Evolutionary conservation across 352 stramenopile genomes (phyloP).

Genomic region (Globisporangium lucens): DNA sequence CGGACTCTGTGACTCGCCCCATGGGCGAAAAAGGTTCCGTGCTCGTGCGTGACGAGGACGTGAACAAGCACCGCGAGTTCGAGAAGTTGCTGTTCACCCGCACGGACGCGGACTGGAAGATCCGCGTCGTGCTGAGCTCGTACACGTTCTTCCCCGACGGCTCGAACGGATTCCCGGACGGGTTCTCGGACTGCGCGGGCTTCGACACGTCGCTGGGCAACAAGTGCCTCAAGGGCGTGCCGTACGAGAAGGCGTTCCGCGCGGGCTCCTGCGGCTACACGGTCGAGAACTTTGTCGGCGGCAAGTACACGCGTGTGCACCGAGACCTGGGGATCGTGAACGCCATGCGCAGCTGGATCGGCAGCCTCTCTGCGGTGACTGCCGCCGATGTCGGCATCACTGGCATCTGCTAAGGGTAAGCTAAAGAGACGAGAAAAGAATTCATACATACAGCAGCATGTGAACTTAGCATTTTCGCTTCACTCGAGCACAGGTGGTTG

Average conservation of each 20-base stretch:
- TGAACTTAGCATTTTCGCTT: background rate
- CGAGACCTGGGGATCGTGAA: conserved; percentile 67
- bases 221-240: conserved; percentile 31
- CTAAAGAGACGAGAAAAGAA: background rate
- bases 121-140: conserved; percentile 65
- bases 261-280: conserved; percentile 54
- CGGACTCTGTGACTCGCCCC: conserved; percentile 39
- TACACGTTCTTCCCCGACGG: conserved; percentile 53
- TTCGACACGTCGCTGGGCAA: conserved; percentile 33
- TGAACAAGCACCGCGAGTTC: conserved; percentile 49
- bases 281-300: conserved; percentile 39
- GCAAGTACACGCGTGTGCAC: conserved; percentile 62
- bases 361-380: conserved; percentile 26
- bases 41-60: conserved; percentile 47
- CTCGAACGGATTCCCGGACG: conserved; percentile 50
- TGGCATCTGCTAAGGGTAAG: conserved; percentile 41
- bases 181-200: conserved; percentile 33
- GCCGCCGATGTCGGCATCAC: conserved; percentile 35
- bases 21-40: conserved; percentile 56
- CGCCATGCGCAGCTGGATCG: conserved; percentile 54
- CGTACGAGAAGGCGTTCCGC: conserved; percentile 51
- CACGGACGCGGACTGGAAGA: conserved; percentile 56
- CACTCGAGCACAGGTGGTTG: no score
- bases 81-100: conserved; percentile 53
- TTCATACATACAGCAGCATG: background rate